Base-by-base conservation (phyloP, 176 grass and related monocot species). In the Eragrostis curvula region DNA sequence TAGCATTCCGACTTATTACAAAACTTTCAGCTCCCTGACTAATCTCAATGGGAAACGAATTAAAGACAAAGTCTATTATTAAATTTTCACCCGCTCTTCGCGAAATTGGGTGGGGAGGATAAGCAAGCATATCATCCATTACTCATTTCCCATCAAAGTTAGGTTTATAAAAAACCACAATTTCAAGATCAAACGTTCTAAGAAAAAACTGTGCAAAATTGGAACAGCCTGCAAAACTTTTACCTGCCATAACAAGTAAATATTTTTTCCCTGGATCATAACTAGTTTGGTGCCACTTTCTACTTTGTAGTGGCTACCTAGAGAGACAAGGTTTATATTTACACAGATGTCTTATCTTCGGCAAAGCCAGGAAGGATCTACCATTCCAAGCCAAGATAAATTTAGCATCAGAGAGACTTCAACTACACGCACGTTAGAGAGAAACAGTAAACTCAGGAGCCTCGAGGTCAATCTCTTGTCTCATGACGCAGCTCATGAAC, bases 401-500 rank as follows among this genome's bases (percentile, higher is more conserved):
- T 18, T 44, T 74, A 21, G 68, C 28, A 56, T 67, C 58, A 73
- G 41, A 2, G 20, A 81, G 1, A 74, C 70, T 84, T 51, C 7
- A n/a, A 52, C 52, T 75, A 17, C 20, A 32, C 53, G 25, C 53
- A 39, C 64, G 36, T 85, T 49, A 97, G 10, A 97, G 91, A 71
- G 89, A 94, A 63, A 90, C 85, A 10, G 89, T 81, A 69, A 97
- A 94, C 79, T 94, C 87, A 52, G 89, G 89, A 0, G 91, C 89
- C 42, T 94, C 89, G 3, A 97, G 89, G 55, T 97, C 94, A 76
- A 94, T 72, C 66, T 94, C 79, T 71, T 97, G 94, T 52, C 81
- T 94, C 94, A 97, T 97, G 79, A 97, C 83, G 77, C 89, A 94
- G 62, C 80, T 92, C 87, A 97, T 92, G 61, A 97, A 68, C 94